Evolutionary conservation across 306 rosid genomes (phyloP), one percentile per base, ranked within the genome.

Genomic region (Cicer yamashitae): DNA sequence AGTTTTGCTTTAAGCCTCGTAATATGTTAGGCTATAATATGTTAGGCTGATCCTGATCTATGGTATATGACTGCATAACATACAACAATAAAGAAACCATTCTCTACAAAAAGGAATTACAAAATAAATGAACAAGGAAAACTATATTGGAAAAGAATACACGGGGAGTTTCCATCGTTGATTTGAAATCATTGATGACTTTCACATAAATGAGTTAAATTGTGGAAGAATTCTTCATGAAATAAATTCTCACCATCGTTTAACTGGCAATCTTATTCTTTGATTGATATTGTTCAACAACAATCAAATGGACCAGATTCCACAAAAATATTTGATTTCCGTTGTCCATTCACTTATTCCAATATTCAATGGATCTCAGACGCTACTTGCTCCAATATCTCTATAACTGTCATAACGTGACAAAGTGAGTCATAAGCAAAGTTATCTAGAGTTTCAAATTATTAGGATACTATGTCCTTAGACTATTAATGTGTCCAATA

Each of bases 281-380:
- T 47, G 59, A 71, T 63, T 43, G 44, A 17, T 56, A 71, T 63
- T 43, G 37, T 34, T 56, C 11, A 70, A 77, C 38, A 25, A 63
- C 62, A 15, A 37, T 20, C 51, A 53, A 76, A 72, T 45, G 61
- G 46, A 53, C 60, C 44, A 6, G 66, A 14, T 13, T 39, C 82
- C 69, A 71, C 37, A 47, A 40, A 80, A 76, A 80, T 80, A 15
- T 46, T 75, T 62, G 17, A 56, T 61, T 47, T 69, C 61, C 13
- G 54, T 52, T 17, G 52, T 59, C 67, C 45, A 38, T 47, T 69
- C 69, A 80, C 41, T 41, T 59, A 39, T 69, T 68, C 63, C 56
- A 13, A 22, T 43, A 67, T 34, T 25, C 51, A 45, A 64, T 7
- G 66, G 10, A 77, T 71, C 38, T 66, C 47, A 67, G 43, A 50